Evolutionary conservation across 495 filamentous ascomycete genomes (phyloP), one percentile per base, ranked within the genome.

Genomic region (Sordaria brevicollis): DNA sequence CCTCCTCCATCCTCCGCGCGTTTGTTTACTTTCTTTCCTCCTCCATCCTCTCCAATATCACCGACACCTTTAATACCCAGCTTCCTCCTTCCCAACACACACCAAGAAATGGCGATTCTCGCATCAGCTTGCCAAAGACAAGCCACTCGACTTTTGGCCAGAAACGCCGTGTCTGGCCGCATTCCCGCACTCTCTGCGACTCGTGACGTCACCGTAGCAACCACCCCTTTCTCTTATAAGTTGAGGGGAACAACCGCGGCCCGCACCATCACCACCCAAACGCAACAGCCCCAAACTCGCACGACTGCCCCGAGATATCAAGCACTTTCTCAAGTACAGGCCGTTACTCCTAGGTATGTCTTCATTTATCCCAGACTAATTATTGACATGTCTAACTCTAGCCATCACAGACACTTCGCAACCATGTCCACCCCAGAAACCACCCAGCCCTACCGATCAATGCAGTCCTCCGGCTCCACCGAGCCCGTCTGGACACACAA

Each of bases 401-500:
- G 38, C 0, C n/a, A 15, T 7, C 9, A 1, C 49, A 57, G 49
- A 57, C 21, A 62, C 37, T 57, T 43, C 11, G 7, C 69, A 43
- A 57, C 71, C 5, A 36, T 67, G 15, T 41, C 49, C 11, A 62
- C 1, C 11, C 11, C 0, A 62, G 29, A n/a, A n/a, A n/a, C n/a
- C 49, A 62, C 49, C 11, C 6, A 62, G 29, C 21, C 49, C 5
- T 34, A 81, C 67, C 79, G 81, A 15, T 81, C 76, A 68, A 77
- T 83, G 69, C 70, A 80, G 37, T 86, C 86, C 17, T 87, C 86
- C 10, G 84, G 86, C 21, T 68, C 79, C 13, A 79, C 73, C 41
- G 80, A 84, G 69, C 74, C 86, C 0, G 86, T 88, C 39, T 89
- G 86, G 86, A 70, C 82, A 3, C 82, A 86, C 67, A 78, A 74